These are phyloP conservation scores for Bipolaris cookei DNA, from an alignment of 2,329 filamentous ascomycete species.

Conservation along the genomic window DNA sequence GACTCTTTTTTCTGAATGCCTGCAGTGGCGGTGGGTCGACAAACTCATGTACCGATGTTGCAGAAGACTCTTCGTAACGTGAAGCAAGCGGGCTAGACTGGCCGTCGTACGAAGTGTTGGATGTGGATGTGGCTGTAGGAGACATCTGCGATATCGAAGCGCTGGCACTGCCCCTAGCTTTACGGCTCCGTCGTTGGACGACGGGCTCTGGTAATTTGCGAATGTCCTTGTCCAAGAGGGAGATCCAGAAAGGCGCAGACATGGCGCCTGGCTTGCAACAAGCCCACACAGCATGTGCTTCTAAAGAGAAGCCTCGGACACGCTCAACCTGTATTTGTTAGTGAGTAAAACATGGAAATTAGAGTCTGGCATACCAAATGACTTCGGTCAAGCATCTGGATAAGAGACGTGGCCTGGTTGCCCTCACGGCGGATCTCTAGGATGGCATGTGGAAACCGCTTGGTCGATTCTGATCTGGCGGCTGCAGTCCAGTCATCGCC, in stretches of 20 bases:
- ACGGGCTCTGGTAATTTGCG: slow-evolving; percentile 57
- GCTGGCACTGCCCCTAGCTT: slow-evolving; percentile 29
- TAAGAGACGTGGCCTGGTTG: slow-evolving; percentile 44
- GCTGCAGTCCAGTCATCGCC: slow-evolving; percentile 43
- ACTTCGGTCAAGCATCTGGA: slow-evolving; percentile 54
- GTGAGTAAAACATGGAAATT: slow-evolving; percentile 14
- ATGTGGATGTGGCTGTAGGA: slow-evolving; percentile 46
- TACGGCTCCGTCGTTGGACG: slow-evolving; percentile 38
- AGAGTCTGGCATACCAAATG: slow-evolving; percentile 51
- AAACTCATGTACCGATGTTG: slow-evolving; percentile 44
- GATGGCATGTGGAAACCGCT: slow-evolving; percentile 58
- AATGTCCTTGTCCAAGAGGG: slow-evolving; percentile 58
- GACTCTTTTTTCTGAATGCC: slow-evolving; percentile 54
- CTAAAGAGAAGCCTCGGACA: slow-evolving; percentile 61
- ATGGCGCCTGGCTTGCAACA: slow-evolving; percentile 54
- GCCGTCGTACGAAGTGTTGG: slow-evolving; percentile 48
- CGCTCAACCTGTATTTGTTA: slow-evolving; percentile 53
- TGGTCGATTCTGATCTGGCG: slow-evolving; percentile 27
- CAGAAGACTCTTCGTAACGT: slow-evolving; percentile 44
- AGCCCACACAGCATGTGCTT: slow-evolving; percentile 60
- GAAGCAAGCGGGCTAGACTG: slow-evolving; percentile 40
- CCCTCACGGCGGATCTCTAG: slow-evolving; percentile 60
- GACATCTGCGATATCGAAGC: slow-evolving; percentile 34
- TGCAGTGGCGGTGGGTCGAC: slow-evolving; percentile 50
- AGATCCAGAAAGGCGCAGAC: slow-evolving; percentile 57